A percentile compares a stretch with the other conserved stretches of the same genome.
These are phyloP conservation scores for Phytophthora multivora DNA, from an alignment of 352 stramenopile species.

Conservation along the genomic window DNA sequence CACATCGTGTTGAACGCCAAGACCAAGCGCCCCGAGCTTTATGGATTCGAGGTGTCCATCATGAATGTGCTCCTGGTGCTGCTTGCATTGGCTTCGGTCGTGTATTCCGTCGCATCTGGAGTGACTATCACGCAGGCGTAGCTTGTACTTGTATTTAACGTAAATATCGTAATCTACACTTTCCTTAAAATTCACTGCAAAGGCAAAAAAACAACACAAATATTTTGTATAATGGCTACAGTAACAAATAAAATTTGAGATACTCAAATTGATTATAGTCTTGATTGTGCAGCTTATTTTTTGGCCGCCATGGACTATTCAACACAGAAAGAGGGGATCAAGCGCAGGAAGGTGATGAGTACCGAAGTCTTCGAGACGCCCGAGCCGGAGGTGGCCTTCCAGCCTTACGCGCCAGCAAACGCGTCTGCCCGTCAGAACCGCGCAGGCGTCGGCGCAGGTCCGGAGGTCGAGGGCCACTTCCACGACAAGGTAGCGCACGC, in stretches of 20 bases:
- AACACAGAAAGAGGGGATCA: constrained; percentile 39
- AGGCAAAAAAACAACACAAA: background rate
- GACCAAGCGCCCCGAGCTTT: constrained; percentile 34
- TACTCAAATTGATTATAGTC: constrained; percentile 8
- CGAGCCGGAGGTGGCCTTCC: constrained; percentile 65
- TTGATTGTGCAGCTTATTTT: constrained; percentile 9
- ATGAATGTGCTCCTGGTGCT: constrained; percentile 26
- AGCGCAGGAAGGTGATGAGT: constrained; percentile 66
- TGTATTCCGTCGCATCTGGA: constrained; percentile 33
- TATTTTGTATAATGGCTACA: constrained; percentile 7
- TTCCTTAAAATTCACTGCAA: background rate
- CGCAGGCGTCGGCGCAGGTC: constrained; percentile 10
- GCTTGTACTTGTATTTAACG: constrained; percentile 19
- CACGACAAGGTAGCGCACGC: constrained; percentile 55
- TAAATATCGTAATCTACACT: constrained; percentile 1
- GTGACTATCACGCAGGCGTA: constrained; percentile 19
- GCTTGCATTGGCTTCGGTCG: constrained; percentile 26
- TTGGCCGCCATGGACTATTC: constrained; percentile 35
- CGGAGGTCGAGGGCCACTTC: constrained; percentile 51
- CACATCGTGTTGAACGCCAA: constrained; percentile 59
- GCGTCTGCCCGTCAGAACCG: constrained; percentile 19
- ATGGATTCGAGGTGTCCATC: constrained; percentile 24
- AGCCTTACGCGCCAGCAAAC: constrained; percentile 58
- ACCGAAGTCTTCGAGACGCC: constrained; percentile 81
- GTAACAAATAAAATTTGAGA: background rate